Evolutionary conservation across 441 rosid genomes (phyloP), one percentile per base, ranked within the genome.

Genomic region (Populus hybrid): DNA sequence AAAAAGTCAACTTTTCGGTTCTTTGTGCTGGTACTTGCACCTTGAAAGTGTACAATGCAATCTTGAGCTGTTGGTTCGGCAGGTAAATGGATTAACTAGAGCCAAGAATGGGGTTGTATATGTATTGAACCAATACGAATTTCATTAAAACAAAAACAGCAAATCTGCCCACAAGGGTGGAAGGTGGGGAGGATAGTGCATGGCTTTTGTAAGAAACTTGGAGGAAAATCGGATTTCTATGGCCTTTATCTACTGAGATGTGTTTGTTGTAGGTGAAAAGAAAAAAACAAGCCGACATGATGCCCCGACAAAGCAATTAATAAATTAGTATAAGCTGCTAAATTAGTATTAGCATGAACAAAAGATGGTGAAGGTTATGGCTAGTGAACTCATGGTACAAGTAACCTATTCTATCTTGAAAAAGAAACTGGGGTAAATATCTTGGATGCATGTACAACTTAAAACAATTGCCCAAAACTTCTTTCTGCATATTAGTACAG

Each of bases 401-500:
- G 50, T 40, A 40, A 40, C 50, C 50, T 9, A 9, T 38, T 38
- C 45, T 38, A 38, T 45, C 56, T 45, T 45, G 20, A 45, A 45
- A 45, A 4, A 9, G 45, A 50, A 4, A 20, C 56, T 14, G n/a
- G 14, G 56, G 56, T 50, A 50, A 14, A 14, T 16, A 50, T 14
- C n/a, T 50, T 50, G 56, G 56, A 50, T 50, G 56, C 56, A 20
- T 59, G 31, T 50, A 21, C 65, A 69, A 50, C 73, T 80, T 67
- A 50, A 77, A 38, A 74, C 35, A 33, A 83, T 77, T 21, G 91
- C 91, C 97, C 98, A 96, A 80, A 94, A 96, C 83, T 81, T 94
- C 86, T 93, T 96, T 77, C 94, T 86, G 80, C 98, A 91, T 35
- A 93, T 80, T 53, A 96, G 79, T 73, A 92, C 94, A 3, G 86